Conservation (phyloP, 176 grass and related monocot genomes). For the Rhynchospora tenuis region DNA sequence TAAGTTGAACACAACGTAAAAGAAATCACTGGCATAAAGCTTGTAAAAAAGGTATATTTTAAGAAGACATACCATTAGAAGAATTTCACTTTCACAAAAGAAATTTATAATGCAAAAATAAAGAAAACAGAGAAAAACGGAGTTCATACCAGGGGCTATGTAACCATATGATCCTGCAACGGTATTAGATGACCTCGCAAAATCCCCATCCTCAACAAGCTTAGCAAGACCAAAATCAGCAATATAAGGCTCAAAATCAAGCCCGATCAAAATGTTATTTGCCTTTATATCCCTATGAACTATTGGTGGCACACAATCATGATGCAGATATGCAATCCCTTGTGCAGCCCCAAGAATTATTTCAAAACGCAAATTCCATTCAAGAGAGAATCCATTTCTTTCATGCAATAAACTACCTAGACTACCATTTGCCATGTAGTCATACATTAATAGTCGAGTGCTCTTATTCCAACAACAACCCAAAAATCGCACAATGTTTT, state of each 20-base stretch:
- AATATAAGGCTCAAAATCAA: constrained; percentile 95
- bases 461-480: constrained; percentile 96
- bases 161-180: constrained; percentile 97
- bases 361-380: constrained; percentile 84
- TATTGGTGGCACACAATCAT: constrained; percentile 86
- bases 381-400: constrained; percentile 57
- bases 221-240: constrained; percentile 96
- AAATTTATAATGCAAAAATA: background rate
- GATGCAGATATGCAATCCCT: constrained; percentile 85
- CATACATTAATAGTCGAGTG: constrained; percentile 86
- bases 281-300: constrained; percentile 96
- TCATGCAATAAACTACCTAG: constrained; percentile 85
- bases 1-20: background rate
- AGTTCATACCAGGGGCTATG: constrained; percentile 66
- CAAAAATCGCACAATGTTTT: constrained; percentile 94
- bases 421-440: constrained; percentile 98
- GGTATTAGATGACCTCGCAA: constrained; percentile 70
- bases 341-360: constrained; percentile 85
- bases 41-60: background rate
- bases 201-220: constrained; percentile 83
- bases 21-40: background rate
- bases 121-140: background rate
- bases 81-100: background rate
- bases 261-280: constrained; percentile 87
- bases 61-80: background rate